Evolutionary conservation across 257 asterid species (phyloP), one percentile per base, ranked within the genome.

Genomic region (Jaltomata sinuosa): DNA sequence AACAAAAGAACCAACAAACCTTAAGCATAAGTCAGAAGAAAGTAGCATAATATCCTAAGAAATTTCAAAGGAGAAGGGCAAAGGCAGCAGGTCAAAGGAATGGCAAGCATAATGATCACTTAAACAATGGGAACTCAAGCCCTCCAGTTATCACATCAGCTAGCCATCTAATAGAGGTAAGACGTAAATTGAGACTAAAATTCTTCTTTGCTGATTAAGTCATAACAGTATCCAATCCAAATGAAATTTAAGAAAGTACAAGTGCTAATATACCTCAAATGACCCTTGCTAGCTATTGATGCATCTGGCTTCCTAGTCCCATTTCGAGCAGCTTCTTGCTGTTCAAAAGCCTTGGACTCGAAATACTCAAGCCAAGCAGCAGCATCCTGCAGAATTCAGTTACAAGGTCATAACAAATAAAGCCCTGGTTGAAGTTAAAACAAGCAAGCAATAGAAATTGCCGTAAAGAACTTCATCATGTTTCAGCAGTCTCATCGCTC

Each of bases 351-450:
- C 88, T 95, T 97, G 71, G 99, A 97, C 90, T 97, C 98, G 78
- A 97, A 97, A 88, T 94, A 97, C 81, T 97, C 99, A 38, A 95
- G 99, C 99, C 99, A 97, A 42, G 98, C 98, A 87, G 98, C 98
- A 89, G 98, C 99, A 91, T 97, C 99, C 99, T 97, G 90, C 86
- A 92, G 81, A 53, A 45, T 65, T 32, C 76, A 65, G 76, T 65
- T 32, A 65, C 38, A 74, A 71, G 21, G 40, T 38, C 54, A 71
- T 31, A 71, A 61, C 21, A 71, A 6, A 71, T 36, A 40, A 72
- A n/a, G 38, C 38, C 3, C 79, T 12, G 54, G 80, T 25, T 45
- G 57, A 45, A 16, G 36, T 45, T n/a, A 74, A 74, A 45, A 45
- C 38, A 74, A 74, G 52, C 53, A 6, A 74, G 80, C 38, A 16